Conservation (phyloP, 2,329 filamentous ascomycete species). For the Ceratocystis harringtonii region DNA sequence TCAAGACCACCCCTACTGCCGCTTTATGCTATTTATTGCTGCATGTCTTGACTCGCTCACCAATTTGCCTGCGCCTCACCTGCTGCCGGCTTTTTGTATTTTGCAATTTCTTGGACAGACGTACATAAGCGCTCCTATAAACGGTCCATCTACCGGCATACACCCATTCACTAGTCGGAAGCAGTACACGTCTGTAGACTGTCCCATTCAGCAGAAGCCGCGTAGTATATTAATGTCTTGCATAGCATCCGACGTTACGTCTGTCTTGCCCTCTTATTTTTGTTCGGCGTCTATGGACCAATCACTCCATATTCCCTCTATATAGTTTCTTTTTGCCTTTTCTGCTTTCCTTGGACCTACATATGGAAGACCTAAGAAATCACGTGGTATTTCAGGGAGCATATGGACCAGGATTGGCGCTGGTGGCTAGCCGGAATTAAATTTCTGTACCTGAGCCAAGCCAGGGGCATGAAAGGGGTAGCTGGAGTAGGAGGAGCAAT, state of each 20-base stretch:
- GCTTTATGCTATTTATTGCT: neutral
- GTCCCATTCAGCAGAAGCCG: neutral
- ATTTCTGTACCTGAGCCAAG: conserved; percentile 4
- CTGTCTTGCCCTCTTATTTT: neutral
- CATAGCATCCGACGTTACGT: neutral
- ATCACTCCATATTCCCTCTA: neutral
- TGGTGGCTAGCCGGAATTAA: neutral
- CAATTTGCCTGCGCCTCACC: neutral
- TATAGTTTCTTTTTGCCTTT: neutral
- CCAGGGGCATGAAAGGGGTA: neutral
- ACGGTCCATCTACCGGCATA: neutral
- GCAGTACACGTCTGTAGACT: neutral
- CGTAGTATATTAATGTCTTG: neutral
- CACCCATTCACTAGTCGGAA: neutral
- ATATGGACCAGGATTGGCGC: neutral
- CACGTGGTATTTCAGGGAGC: neutral
- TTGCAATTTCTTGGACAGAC: neutral
- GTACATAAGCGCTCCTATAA: neutral
- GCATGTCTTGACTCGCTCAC: neutral
- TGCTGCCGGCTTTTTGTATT: neutral
- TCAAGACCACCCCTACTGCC: neutral
- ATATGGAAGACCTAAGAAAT: neutral
- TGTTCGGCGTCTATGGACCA: neutral
- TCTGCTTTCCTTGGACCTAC: neutral
- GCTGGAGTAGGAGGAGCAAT: neutral